phyloP scores from a whole-genome alignment of 345 rosid species.

The Salix suchowensis region DNA sequence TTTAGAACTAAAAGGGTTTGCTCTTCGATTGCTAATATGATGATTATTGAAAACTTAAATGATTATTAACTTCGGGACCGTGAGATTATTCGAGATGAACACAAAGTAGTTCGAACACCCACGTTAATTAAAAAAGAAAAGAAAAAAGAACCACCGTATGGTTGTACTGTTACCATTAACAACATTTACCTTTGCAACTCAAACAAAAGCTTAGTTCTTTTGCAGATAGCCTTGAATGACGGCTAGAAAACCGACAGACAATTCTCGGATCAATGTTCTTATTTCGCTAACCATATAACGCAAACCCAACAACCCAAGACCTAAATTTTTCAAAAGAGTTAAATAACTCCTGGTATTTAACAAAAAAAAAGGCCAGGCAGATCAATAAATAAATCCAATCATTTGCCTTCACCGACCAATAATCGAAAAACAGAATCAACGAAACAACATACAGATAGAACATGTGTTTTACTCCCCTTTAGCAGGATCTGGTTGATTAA shows the following conservation, averaged over 20 bases:
- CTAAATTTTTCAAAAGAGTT: no score
- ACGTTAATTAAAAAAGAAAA: no score
- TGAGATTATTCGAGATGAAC: no score
- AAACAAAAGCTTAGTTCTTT: not conserved
- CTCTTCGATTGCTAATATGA: no score
- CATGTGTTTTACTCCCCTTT: not conserved
- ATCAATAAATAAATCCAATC: not conserved
- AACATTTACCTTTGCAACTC: not conserved
- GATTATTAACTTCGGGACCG: no score
- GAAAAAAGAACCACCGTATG: not conserved
- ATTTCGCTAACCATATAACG: not conserved
- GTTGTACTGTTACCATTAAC: not conserved
- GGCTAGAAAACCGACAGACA: not conserved
- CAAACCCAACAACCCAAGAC: not conserved
- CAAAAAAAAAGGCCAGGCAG: no score
- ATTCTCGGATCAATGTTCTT: not conserved
- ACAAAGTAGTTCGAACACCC: no score
- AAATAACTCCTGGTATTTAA: no score
- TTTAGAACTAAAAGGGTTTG: no score
- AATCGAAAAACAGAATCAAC: not conserved
- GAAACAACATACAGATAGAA: not conserved
- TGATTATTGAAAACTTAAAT: rapidly evolving
- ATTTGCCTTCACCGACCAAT: not conserved
- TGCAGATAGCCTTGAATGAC: not conserved
- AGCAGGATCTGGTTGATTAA: not conserved